phyloP scores from a whole-genome alignment of 805 yeast species.

The Teunomyces lycoperdinae region DNA sequence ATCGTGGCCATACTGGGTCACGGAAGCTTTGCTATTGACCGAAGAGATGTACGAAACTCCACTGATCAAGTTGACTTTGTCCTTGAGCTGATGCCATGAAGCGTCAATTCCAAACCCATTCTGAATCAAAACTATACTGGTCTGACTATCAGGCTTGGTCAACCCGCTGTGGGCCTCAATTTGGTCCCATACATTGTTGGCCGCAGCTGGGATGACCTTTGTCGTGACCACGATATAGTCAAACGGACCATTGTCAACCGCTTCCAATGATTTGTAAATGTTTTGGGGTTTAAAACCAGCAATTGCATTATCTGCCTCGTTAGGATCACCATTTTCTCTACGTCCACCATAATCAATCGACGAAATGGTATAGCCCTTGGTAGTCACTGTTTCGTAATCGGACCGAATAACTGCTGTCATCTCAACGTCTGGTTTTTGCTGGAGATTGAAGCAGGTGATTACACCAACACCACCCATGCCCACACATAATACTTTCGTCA shows the following conservation, averaged over 20 bases:
- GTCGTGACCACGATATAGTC: conserved; percentile 34
- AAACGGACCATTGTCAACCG: conserved; percentile 23
- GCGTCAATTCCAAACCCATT: conserved; percentile 26
- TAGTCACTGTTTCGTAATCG: conserved; percentile 24
- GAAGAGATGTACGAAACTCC: conserved; percentile 36
- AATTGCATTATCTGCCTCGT: conserved; percentile 15
- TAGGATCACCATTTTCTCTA: conserved; percentile 11
- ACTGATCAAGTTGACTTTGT: conserved; percentile 20
- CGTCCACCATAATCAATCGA: conserved; percentile 29
- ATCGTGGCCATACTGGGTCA: conserved; percentile 29
- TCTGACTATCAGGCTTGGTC: conserved; percentile 8
- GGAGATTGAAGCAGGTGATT: conserved; percentile 57
- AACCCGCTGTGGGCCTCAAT: conserved; percentile 13
- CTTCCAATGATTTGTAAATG: conserved; percentile 27
- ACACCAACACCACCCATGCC: conserved; percentile 91
- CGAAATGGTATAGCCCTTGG: conserved; percentile 27
- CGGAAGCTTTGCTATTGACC: conserved; percentile 21
- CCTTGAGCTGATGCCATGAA: conserved; percentile 18
- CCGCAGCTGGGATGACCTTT: conserved; percentile 28
- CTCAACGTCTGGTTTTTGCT: conserved; percentile 21
- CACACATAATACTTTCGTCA: conserved; percentile 53
- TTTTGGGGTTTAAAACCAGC: conserved; percentile 23
- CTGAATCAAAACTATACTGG: conserved; percentile 22
- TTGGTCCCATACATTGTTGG: conserved; percentile 23
- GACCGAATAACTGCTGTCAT: conserved; percentile 33